Evolutionary conservation across 768 basidiomycete species (phyloP), one percentile per base, ranked within the genome.

Genomic region (Suillus bovinus): DNA sequence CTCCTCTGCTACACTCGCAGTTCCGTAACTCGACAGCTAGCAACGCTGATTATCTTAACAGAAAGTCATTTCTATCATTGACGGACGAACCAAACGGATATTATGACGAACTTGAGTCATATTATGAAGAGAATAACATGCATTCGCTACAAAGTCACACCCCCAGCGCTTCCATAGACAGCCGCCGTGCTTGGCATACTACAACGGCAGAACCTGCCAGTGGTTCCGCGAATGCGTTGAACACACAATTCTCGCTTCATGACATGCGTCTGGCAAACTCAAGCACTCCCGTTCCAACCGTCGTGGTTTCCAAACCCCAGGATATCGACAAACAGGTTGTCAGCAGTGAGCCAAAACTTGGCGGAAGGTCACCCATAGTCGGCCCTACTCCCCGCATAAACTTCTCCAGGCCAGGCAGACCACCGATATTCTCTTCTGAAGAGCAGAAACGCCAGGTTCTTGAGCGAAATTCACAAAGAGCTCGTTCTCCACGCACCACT

Each of bases 401-500:
- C 69, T 90, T 86, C 68, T 90, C 90, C 27, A 78, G 87, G 55
- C 87, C 88, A 52, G 80, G 82, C 59, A 82, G 83, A 24, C 80
- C 82, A 20, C 73, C 73, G 0, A 78, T 78, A 65, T 67, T 74
- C 27, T 74, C 72, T 13, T 75, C 79, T 33, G 74, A 77, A 49
- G 76, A 76, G 33, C 67, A 73, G 61, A 81, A 84, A 62, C 76
- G 75, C 36, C 73, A 72, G 50, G 82, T 81, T 17, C 75, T 91
- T 56, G 83, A 87, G 72, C 81, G 90, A 50, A 89, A 90, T 73
- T 76, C 82, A 36, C 78, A 70, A 58, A 75, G 80, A 60, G 59
- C 69, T 16, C 73, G 71, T 38, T 75, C 78, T 42, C 75, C 77
- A n/a, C 70, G 54, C 38, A 67, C 61, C 20, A 61, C 52, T 55